Percentiles rank a stretch among this genome's conserved stretches.
These are phyloP conservation scores for Halophytophthora batemanensis DNA, from an alignment of 352 stramenopile genomes.

Conservation along the genomic window DNA sequence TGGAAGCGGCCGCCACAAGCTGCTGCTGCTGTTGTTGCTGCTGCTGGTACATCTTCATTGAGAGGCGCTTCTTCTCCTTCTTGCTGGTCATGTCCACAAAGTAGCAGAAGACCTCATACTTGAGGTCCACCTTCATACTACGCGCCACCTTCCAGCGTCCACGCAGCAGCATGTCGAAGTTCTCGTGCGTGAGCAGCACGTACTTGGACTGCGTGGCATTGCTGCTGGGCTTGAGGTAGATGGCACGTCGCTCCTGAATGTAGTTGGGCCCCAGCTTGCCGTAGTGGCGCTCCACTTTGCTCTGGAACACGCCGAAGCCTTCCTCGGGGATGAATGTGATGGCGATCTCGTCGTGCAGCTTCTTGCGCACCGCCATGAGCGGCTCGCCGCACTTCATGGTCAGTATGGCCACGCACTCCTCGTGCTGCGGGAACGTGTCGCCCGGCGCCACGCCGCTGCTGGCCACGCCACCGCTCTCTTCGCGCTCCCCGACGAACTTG, in stretches of 20 bases:
- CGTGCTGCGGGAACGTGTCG: conserved; percentile 53
- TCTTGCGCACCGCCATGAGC: conserved; percentile 75
- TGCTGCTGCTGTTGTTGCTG: conserved; percentile 25
- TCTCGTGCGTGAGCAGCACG: conserved; percentile 64
- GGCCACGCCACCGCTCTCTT: conserved; percentile 9
- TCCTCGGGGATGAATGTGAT: conserved; percentile 69
- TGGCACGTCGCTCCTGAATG: conserved; percentile 57
- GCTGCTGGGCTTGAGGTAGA: conserved; percentile 73
- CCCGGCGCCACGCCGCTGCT: not conserved
- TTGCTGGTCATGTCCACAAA: conserved; percentile 68
- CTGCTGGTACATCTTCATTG: conserved; percentile 63
- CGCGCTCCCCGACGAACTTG: conserved; percentile 28
- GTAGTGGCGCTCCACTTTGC: conserved; percentile 73
- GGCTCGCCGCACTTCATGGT: conserved; percentile 78
- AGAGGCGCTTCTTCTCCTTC: conserved; percentile 58
- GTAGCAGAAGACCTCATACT: conserved; percentile 81
- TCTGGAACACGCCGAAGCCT: conserved; percentile 74
- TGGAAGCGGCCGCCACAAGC: conserved; percentile 17
- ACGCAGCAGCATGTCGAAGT: conserved; percentile 65
- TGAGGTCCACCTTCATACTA: conserved; percentile 78
- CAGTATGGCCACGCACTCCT: conserved; percentile 64
- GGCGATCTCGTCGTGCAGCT: conserved; percentile 70
- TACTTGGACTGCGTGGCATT: conserved; percentile 83
- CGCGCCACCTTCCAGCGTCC: conserved; percentile 77
- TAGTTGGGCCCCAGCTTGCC: conserved; percentile 57